Base-by-base conservation (phyloP, 1,139 yeast species). In the Sugiyamaella japonica region DNA sequence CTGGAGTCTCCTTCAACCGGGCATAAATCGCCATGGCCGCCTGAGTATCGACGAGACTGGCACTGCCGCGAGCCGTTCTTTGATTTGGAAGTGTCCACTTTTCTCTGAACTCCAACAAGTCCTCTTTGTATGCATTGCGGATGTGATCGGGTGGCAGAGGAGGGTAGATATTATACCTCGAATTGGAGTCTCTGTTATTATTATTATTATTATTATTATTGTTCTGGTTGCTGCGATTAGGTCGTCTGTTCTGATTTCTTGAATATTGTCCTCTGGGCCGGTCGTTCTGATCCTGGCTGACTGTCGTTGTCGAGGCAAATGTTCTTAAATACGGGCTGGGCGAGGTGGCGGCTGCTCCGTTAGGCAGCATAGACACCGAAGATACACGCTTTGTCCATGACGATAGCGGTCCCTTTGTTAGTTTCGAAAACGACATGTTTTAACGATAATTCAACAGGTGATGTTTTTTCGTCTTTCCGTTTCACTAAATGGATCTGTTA, bases 1-100 rank as follows among this genome's bases (percentile, higher is more conserved):
- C 59, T 9, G 50, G 56, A n/a, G 56, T 50, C 12, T 61, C 61
- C 31, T 61, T 55, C 29, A 66, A 59, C 52, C 59, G 54, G 28
- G 61, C 47, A 55, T 65, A 66, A 7, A 66, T 59, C 9, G 49
- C 56, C 69, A 66, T 61, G 16, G 68, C 67, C 28, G 57, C 61
- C 23, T 57, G 58, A 32, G 64, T 61, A 49, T 65, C 69, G 17
- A 55, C 59, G 17, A 61, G 51, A 28, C 50, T 40, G 36, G 57
- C 57, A n/a, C 55, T 47, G 15, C 61, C 65, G 12, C 42, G 42
- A 28, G 54, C 55, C 10, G 58, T 51, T n/a, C 60, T 55, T 46
- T 63, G 65, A 36, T 56, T 62, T 8, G 65, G 48, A 37, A 61
- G 49, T 9, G 60, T 57, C 42, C 60, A 43, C 2, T 50, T 49